Percentiles rank a stretch among this genome's conserved stretches.
Evolutionary conservation across 306 rosid species (phyloP).

Genomic region (Pyrus bretschneideri): DNA sequence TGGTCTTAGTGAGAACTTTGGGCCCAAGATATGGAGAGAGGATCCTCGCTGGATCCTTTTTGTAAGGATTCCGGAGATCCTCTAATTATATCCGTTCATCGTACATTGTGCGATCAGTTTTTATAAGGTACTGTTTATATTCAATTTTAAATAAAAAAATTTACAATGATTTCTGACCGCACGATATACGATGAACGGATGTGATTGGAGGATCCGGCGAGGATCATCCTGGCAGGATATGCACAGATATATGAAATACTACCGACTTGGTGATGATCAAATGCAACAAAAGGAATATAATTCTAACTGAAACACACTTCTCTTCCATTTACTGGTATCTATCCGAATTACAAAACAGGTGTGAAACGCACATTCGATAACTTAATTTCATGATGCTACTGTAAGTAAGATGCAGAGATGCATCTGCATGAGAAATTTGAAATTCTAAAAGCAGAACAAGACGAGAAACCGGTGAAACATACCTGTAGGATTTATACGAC

Average conservation of each 20-base stretch:
- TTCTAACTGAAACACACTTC: too few species aligned
- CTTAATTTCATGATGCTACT: neutral
- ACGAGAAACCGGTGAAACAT: neutral
- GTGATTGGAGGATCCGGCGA: too few species aligned
- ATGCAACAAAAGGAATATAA: neutral
- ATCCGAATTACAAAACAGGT: neutral
- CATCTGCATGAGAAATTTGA: neutral
- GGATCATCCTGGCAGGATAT: too few species aligned
- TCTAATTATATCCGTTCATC: too few species aligned
- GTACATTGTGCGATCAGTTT: too few species aligned
- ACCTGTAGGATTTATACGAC: slow-evolving; percentile 6
- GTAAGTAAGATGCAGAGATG: neutral
- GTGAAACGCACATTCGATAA: neutral
- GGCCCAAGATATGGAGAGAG: neutral
- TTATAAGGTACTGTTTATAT: too few species aligned
- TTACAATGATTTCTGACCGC: too few species aligned
- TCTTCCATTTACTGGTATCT: too few species aligned
- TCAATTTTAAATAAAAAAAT: too few species aligned
- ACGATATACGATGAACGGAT: too few species aligned
- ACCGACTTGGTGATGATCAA: neutral
- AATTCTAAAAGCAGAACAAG: neutral
- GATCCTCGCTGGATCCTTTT: too few species aligned
- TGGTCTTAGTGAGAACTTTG: neutral
- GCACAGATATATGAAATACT: neutral
- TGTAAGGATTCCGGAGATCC: too few species aligned